Evolutionary conservation across 2,329 filamentous ascomycete genomes (phyloP), one percentile per base, ranked within the genome.

Genomic region (Phyllosticta paracitricarpa): DNA sequence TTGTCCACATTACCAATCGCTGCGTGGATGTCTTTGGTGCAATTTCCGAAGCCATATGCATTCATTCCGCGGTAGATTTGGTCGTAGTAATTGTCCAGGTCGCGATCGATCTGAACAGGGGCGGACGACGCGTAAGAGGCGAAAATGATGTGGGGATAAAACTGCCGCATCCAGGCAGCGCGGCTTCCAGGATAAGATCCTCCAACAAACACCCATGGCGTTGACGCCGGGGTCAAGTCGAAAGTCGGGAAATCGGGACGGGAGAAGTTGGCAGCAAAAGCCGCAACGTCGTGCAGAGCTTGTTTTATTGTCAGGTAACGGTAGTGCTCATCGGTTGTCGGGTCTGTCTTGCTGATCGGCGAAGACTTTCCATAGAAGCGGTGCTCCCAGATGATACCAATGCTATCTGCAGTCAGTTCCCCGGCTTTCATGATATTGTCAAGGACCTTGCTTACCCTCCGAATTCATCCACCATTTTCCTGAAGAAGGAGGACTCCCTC

Each of bases 31-130:
- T 82, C 79, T 12, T 72, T 71, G 12, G 78, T 76, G 68, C 81
- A 83, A 66, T 81, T 81, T 2, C 70, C 71, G 26, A 69, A 76
- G 17, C 75, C 74, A 51, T 72, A 69, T 2, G 62, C 64, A 4
- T 76, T 72, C 70, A 82, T 72, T 2, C 77, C 78, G 10, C 72
- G 73, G 64, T 78, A 78, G 2, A 82, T 68, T 48, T 79, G 77
- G 24, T 82, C 79, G 58, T 73, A 82, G 66, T 81, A 82, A 24
- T 75, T 68, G n/a, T 74, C 76, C 76, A 81, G 79, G 62, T 82
- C 74, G n/a, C 78, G 65, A 4, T 68, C 71, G 2, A 79, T 79
- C 65, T 83, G 70, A 0, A 80, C 75, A 0, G 73, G 72, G 0
- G 73, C 72, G 3, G 73, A 74, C 3, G 72, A 72, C 10, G 73